Percentiles rank a stretch among this genome's conserved stretches.
phyloP scores from a whole-genome alignment of 441 rosid species.

The Kokia cookei region DNA sequence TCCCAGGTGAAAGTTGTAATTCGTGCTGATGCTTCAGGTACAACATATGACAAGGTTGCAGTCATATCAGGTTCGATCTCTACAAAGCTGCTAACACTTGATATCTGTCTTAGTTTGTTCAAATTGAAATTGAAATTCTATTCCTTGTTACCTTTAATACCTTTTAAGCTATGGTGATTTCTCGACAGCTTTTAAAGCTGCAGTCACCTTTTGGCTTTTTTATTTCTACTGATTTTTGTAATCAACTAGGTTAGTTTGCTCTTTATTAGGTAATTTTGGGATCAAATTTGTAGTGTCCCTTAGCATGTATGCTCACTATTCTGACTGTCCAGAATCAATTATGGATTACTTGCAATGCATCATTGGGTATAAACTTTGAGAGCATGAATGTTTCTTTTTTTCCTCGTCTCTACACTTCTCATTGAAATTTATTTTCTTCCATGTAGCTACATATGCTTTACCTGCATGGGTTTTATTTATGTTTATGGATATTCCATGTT shows the following conservation, averaged over 20 bases:
- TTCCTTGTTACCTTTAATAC: background rate
- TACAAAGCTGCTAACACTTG: background rate
- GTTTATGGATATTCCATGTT: background rate
- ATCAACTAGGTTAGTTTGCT: background rate
- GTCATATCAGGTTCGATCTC: conserved; percentile 69
- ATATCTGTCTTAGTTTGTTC: background rate
- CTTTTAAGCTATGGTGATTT: background rate
- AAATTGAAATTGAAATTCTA: background rate
- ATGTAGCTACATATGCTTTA: background rate
- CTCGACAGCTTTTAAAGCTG: background rate
- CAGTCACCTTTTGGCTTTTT: background rate
- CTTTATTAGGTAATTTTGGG: background rate
- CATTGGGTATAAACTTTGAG: background rate
- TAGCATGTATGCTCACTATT: background rate
- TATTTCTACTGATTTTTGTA: background rate
- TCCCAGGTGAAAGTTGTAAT: conserved; percentile 84
- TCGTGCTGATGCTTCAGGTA: conserved; percentile 78
- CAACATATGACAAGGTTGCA: conserved; percentile 72
- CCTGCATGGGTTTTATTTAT: background rate
- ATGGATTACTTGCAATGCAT: background rate
- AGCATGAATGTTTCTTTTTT: background rate
- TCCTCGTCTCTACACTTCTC: background rate
- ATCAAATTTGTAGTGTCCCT: background rate
- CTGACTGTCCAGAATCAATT: background rate
- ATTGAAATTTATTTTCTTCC: background rate